Conservation (phyloP, 2,329 filamentous ascomycete species). For the Colletotrichum lindemuthianum region DNA sequence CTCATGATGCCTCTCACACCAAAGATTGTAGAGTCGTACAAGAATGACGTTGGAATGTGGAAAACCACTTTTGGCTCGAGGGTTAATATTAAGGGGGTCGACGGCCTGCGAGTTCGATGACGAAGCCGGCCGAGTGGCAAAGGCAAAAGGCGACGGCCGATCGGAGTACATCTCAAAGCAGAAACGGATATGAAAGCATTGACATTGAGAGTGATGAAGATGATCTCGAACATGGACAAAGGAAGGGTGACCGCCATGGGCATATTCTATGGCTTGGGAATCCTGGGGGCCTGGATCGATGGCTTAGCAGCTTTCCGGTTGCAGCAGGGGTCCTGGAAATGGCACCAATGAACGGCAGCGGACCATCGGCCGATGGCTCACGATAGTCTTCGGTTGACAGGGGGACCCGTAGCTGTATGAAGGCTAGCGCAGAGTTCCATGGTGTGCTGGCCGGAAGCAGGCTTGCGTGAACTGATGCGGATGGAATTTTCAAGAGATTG, state of each 20-base stretch:
- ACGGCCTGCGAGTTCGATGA: not conserved
- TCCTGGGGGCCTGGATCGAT: not conserved
- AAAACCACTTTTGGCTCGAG: not conserved
- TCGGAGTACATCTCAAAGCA: no score
- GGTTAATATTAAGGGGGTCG: constrained; percentile 5
- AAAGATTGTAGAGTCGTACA: not conserved
- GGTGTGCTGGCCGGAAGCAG: no score
- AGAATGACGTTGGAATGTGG: not conserved
- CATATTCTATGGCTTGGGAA: not conserved
- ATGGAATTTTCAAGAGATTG: no score
- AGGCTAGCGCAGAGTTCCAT: no score
- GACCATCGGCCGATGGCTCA: no score
- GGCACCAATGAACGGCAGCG: no score
- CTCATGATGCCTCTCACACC: not conserved
- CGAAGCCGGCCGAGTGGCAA: not conserved
- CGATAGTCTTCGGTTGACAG: no score
- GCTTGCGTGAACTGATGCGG: no score
- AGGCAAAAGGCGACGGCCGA: no score
- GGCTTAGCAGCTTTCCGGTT: not conserved
- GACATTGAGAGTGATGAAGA: not conserved
- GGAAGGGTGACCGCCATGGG: not conserved
- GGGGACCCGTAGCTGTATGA: no score
- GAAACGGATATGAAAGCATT: not conserved
- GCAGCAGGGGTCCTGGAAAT: not conserved
- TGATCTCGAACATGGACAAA: not conserved